Base-by-base conservation (phyloP, 257 asterid genomes). In the Solanum sejunctum region DNA sequence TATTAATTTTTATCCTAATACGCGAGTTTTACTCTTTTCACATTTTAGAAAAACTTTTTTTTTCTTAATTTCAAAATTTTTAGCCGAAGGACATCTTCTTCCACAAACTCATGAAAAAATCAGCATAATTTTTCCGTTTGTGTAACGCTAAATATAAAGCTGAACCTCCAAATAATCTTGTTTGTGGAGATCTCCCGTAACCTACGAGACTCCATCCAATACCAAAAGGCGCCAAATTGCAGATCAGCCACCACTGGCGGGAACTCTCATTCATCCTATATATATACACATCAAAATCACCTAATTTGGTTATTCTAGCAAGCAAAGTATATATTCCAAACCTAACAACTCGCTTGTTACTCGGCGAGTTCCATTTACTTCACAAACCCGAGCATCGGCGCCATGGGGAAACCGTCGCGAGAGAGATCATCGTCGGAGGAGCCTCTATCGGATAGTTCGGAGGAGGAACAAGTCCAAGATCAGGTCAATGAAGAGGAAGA, bases 401-500 rank as follows among this genome's bases (percentile, higher is more conserved):
- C 92, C 93, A 55, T 88, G 82, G 86, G 72, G 16, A 86, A 86
- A 52, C 87, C 67, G 16, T 90, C 93, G 45, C 15, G 86, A 91
- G 88, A 90, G 43, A 88, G 88, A 84, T 89, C 95, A 20, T 94
- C 95, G 58, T 88, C 90, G 82, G 94, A 88, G 72, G 97, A 93
- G 77, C n/a, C 85, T 49, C 54, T 54, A 23, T 84, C 88, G 12
- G 81, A 23, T 11, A 80, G 77, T 45, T 78, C 88, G 36, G 93
- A 92, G 84, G 77, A 81, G 88, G 94, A 89, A 16, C 87, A 43
- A 21, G 87, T 86, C 73, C 90, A 89, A 87, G 97, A 92, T 87
- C 93, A 87, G 85, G 83, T 84, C 63, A 86, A 87, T 84, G 98
- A 92, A 2, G 98, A 91, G 87, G 98, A 91, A 61, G 99, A 97